Evolutionary conservation across 23 red algal genomes (phyloP).

Genomic region (Cyanidiococcus yangmingshanensis): DNA sequence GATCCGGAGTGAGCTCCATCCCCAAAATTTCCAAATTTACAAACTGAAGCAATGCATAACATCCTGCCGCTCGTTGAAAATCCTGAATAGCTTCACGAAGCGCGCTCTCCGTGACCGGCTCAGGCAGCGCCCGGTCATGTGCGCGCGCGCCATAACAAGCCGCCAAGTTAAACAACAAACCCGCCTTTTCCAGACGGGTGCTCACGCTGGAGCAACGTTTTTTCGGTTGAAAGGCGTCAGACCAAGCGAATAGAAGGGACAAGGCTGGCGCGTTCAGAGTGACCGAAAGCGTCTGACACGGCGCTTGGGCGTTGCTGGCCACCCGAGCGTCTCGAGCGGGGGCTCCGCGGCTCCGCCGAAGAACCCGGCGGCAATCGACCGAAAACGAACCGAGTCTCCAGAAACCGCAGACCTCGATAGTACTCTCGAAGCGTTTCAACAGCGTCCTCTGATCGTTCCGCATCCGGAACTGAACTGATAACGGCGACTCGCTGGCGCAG

Average conservation of each 20-base stretch:
- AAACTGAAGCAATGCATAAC: background rate
- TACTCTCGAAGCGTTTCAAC: background rate
- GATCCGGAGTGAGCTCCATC: background rate
- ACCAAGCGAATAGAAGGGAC: background rate
- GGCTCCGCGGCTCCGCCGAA: too few relatives aligned
- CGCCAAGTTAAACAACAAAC: background rate
- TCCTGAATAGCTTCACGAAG: background rate
- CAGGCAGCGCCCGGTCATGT: background rate
- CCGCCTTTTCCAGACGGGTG: slow-evolving; percentile 6
- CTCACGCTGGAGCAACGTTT: background rate
- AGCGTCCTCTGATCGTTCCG: background rate
- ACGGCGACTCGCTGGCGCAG: background rate
- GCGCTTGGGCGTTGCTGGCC: too few relatives aligned
- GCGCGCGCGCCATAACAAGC: background rate
- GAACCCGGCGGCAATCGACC: too few relatives aligned
- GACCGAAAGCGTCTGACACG: too few relatives aligned
- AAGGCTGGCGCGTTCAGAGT: background rate
- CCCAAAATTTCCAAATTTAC: background rate
- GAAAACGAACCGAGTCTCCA: slow-evolving; percentile 13
- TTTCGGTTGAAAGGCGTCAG: background rate
- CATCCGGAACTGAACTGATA: background rate
- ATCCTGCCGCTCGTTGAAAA: background rate
- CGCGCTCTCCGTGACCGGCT: background rate
- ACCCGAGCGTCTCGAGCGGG: too few relatives aligned
- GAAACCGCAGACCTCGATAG: slow-evolving; percentile 1